A percentile compares a stretch with the other conserved stretches of the same genome.
Conservation (phyloP, 441 rosid genomes). For the Melastoma candidum region DNA sequence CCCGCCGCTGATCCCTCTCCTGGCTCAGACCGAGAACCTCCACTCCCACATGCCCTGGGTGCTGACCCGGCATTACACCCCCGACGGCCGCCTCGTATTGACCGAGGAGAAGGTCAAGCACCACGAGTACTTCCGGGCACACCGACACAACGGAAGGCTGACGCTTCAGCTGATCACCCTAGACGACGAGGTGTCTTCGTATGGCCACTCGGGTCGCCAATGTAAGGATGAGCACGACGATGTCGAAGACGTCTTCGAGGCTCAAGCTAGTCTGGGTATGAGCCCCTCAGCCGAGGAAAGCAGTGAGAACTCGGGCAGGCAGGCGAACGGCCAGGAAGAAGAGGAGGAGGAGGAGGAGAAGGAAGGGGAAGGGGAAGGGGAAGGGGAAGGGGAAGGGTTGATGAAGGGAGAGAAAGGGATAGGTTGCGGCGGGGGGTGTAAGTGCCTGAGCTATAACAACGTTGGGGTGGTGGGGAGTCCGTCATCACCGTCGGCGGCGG, state of each 20-base stretch:
- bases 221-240: too few relatives aligned
- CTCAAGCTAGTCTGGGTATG: neutral
- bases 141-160: constrained; percentile 42
- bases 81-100: constrained; percentile 53
- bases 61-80: constrained; percentile 32
- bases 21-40: constrained; percentile 39
- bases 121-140: constrained; percentile 45
- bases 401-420: constrained; percentile 6
- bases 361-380: neutral
- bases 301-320: neutral
- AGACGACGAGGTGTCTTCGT: constrained; percentile 19
- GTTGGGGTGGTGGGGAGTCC: constrained; percentile 1
- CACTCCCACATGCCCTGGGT: constrained; percentile 45
- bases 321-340: too few relatives aligned
- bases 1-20: constrained; percentile 50
- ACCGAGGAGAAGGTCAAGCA: constrained; percentile 37
- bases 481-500: too few relatives aligned
- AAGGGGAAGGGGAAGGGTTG: constrained; percentile 1
- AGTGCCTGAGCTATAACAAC: constrained; percentile 31
- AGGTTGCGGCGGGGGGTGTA: constrained; percentile 21
- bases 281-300: too few relatives aligned
- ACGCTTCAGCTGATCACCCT: constrained; percentile 37
- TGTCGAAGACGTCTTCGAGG: neutral
- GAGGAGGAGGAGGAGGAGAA: too few relatives aligned
- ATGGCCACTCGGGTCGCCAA: neutral